Conservation (phyloP, 2,329 filamentous ascomycete species). For the Arachnopeziza araneosa region DNA sequence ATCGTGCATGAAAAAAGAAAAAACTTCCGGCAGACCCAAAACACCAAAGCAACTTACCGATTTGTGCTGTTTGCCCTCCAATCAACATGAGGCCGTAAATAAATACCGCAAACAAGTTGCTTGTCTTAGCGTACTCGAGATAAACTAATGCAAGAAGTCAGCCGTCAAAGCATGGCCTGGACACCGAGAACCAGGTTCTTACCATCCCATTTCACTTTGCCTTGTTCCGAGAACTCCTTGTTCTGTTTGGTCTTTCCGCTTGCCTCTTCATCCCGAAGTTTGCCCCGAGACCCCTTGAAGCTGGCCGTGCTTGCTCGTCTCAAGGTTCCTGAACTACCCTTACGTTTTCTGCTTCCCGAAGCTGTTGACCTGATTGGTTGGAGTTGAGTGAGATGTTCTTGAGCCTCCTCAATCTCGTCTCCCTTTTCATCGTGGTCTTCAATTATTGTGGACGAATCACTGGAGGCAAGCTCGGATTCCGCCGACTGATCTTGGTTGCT, state of each 20-base stretch:
- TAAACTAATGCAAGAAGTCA: conserved; percentile 55
- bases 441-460: conserved; percentile 53
- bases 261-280: conserved; percentile 78
- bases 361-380: conserved; percentile 61
- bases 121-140: conserved; percentile 87
- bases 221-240: conserved; percentile 87
- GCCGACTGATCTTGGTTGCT: conserved; percentile 48
- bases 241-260: conserved; percentile 69
- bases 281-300: conserved; percentile 80
- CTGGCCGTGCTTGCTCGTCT: conserved; percentile 88
- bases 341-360: conserved; percentile 48
- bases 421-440: conserved; percentile 52
- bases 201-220: conserved; percentile 90
- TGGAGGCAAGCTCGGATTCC: conserved; percentile 41
- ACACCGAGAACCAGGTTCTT: conserved; percentile 15
- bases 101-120: conserved; percentile 76
- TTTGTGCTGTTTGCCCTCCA: conserved; percentile 73
- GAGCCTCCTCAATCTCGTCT: conserved; percentile 65
- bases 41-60: conserved; percentile 48
- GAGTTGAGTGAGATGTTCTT: conserved; percentile 71
- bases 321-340: conserved; percentile 72
- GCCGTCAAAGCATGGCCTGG: conserved; percentile 9
- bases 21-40: not conserved
- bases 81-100: conserved; percentile 76
- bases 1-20: conserved; percentile 7